Evolutionary conservation across 2,329 filamentous ascomycete species (phyloP).

Genomic region (Fusarium xylarioides): DNA sequence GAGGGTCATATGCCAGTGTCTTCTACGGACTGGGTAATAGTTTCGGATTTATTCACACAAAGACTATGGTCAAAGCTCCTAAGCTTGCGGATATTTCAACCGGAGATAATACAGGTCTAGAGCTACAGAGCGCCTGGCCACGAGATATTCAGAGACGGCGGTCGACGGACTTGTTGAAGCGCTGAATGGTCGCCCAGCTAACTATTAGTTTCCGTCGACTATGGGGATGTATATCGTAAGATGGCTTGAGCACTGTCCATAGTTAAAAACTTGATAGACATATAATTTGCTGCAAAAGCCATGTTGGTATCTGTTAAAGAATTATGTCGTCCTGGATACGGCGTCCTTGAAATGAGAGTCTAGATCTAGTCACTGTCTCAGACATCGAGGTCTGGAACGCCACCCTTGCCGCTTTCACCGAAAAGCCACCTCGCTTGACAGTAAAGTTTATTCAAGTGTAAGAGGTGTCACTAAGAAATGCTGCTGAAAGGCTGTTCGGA

Average conservation of each 20-base stretch:
- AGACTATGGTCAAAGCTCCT: neutral
- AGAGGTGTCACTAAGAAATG: neutral
- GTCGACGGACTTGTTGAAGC: neutral
- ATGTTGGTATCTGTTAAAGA: neutral
- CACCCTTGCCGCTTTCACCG: constrained; percentile 3
- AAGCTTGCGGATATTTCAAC: neutral
- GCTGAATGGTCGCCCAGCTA: constrained; percentile 4
- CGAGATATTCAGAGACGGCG: neutral
- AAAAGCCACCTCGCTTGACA: constrained; percentile 1
- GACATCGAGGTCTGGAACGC: constrained; percentile 11
- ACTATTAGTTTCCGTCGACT: neutral
- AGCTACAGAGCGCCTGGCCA: neutral
- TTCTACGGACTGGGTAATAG: neutral
- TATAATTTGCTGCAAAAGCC: neutral
- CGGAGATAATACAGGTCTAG: neutral
- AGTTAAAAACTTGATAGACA: neutral
- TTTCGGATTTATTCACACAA: neutral
- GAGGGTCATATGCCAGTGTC: neutral
- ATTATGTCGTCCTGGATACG: constrained; percentile 3
- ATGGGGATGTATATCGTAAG: neutral
- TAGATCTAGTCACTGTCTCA: constrained; percentile 13
- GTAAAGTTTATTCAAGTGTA: neutral
- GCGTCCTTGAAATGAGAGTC: neutral
- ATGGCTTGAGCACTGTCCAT: neutral
- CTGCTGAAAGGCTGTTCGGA: neutral